Percentiles rank a stretch among this genome's conserved stretches.
Evolutionary conservation across 2,329 filamentous ascomycete genomes (phyloP).

Genomic region (Neurospora sp.): DNA sequence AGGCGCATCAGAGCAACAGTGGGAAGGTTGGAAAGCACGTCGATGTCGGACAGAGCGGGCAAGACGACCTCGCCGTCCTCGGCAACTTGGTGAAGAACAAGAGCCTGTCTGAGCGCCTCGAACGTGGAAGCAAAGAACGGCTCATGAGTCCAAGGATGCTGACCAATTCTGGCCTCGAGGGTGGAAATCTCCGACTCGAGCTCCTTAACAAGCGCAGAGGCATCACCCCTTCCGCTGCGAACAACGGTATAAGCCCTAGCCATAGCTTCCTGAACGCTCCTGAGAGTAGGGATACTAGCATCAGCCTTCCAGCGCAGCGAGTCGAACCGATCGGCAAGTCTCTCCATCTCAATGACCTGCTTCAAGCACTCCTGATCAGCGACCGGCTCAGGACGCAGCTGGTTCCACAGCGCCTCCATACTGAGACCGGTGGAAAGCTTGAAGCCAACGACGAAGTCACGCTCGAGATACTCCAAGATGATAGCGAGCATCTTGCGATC

Average conservation of each 20-base stretch:
- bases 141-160: constrained; percentile 28
- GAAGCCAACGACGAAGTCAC: constrained; percentile 59
- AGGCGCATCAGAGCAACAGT: constrained; percentile 34
- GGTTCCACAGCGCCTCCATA: constrained; percentile 72
- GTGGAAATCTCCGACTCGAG: constrained; percentile 40
- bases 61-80: constrained; percentile 13
- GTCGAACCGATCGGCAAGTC: constrained; percentile 51
- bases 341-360: constrained; percentile 40
- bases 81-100: constrained; percentile 28
- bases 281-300: constrained; percentile 40
- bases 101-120: constrained; percentile 44
- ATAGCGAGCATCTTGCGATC: constrained; percentile 28
- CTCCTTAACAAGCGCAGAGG: constrained; percentile 37
- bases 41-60: constrained; percentile 27
- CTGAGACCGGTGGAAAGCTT: constrained; percentile 63
- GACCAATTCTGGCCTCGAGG: constrained; percentile 37
- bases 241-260: constrained; percentile 47
- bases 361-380: constrained; percentile 34
- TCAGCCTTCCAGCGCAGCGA: constrained; percentile 47
- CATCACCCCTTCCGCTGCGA: constrained; percentile 31
- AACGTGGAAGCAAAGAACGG: constrained; percentile 47
- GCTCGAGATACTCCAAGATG: constrained; percentile 34
- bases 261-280: constrained; percentile 43
- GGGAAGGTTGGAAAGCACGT: constrained; percentile 38
- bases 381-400: constrained; percentile 54